Evolutionary conservation across 1,284 basidiomycete species (phyloP), one percentile per base, ranked within the genome.

Genomic region (Ceratobasidium sp.): DNA sequence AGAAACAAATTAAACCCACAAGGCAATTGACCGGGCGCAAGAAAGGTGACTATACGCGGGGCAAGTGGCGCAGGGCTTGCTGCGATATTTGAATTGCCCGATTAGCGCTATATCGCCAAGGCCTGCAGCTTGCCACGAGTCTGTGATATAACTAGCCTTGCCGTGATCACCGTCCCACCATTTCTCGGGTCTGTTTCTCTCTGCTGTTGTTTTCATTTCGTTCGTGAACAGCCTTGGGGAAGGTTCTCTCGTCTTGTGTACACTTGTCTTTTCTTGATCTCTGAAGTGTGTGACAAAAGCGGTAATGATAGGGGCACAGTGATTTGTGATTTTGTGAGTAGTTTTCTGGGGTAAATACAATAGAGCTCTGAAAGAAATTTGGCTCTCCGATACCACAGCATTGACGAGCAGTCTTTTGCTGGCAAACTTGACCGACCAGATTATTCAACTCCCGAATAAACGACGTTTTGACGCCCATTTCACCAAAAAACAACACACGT

Each of bases 51-150:
- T 50, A 50, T 16, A 23, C n/a, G 23, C 23, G 48, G 48, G 18
- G 4, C 3, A 6, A 9, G 48, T 50, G 48, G 26, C 48, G 48
- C 48, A 50, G 48, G 48, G 48, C 48, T 50, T 16, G 48, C 4
- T 6, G 4, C 18, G 48, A 50, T 28, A 28, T 50, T 50, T 50
- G 48, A 50, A 50, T 50, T 50, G 10, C 48, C 48, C 48, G 48
- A 50, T 50, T 50, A 28, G 48, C 48, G 48, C 48, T 50, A 26
- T n/a, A 50, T 2, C 4, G 48, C 23, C 26, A 28, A 50, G 26
- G 21, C 48, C n/a, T 50, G 48, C 48, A 50, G 48, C 26, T 28
- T 50, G 48, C 48, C 48, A 50, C 48, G 48, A 50, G 48, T 50
- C 48, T 50, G 48, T 50, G 48, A 50, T 50, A 50, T 50, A 50